Evolutionary conservation across 306 rosid species (phyloP), one percentile per base, ranked within the genome.

Genomic region (Quercus engelmannii): DNA sequence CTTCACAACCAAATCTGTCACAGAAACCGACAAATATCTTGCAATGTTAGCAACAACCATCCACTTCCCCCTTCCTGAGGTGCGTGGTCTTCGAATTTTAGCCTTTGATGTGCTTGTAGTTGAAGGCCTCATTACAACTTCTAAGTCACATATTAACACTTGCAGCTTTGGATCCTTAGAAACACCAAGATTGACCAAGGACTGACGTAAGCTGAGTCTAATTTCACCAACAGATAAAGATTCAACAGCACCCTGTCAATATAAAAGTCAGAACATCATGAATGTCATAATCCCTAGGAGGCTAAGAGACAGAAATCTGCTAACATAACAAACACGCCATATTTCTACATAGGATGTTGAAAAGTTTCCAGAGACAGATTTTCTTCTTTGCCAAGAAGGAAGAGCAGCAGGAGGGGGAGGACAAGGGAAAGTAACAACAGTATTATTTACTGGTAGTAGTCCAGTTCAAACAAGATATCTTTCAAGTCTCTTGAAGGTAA

Each of bases 81-180:
- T 77, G 64, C 91, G 92, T 28, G 97, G 75, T 79, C 86, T 93
- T 87, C 87, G 84, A 82, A 83, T 28, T 86, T 88, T 96, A 74
- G 80, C 78, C 87, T 83, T 87, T 46, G 79, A 56, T 4, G 81
- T 31, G 79, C 87, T 91, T 87, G 86, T 90, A 84, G 41, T 87
- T 76, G 99, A 88, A 88, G 93, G 89, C 91, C 99, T 90, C 85
- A 93, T 72, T 15, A 92, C 95, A 79, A 96, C 89, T 90, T 93
- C 98, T 76, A 96, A 83, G 87, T 91, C 99, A 54, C 94, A 88
- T 83, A 96, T 96, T 86, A 96, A 86, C 83, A 96, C 85, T 85
- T 89, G 98, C 75, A 96, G 88, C 89, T 96, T 96, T 23, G 97
- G 98, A 87, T 93, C 99, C 62, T 91, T 88, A 74, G 98, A 96